phyloP scores from a whole-genome alignment of 345 rosid genomes.

The Salix dunnii region DNA sequence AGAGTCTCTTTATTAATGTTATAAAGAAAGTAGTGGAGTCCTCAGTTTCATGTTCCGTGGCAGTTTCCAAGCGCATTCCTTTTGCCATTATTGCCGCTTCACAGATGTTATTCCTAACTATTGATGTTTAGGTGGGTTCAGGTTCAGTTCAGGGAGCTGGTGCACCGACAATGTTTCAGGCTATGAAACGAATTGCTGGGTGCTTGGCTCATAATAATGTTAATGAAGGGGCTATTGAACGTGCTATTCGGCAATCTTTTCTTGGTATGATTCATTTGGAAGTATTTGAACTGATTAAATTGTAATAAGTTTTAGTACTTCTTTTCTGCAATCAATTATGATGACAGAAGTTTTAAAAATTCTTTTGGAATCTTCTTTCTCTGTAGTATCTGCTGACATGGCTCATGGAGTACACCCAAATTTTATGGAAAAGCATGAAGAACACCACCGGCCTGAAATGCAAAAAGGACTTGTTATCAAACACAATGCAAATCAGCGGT shows the following conservation, averaged over 20 bases:
- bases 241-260: slow-evolving; percentile 76
- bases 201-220: slow-evolving; percentile 53
- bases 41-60: not conserved
- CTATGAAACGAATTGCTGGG: slow-evolving; percentile 75
- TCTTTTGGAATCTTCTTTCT: slow-evolving; percentile 1
- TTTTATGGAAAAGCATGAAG: slow-evolving; percentile 86
- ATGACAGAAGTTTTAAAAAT: not conserved
- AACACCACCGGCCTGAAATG: slow-evolving; percentile 85
- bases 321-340: not conserved
- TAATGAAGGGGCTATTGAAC: slow-evolving; percentile 59
- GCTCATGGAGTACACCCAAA: slow-evolving; percentile 96
- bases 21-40: not conserved
- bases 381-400: slow-evolving; percentile 89
- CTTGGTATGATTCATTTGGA: slow-evolving; percentile 50
- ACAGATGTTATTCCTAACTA: slow-evolving; percentile 5
- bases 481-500: slow-evolving; percentile 92
- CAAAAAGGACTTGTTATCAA: slow-evolving; percentile 87
- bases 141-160: slow-evolving; percentile 91
- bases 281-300: not conserved
- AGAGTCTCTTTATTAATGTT: not conserved
- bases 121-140: slow-evolving; percentile 75
- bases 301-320: not conserved
- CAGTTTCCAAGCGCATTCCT: not conserved
- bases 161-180: slow-evolving; percentile 93
- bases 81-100: not conserved